These are phyloP conservation scores for Capsella rubella DNA, from an alignment of 441 rosid genomes.

Conservation along the genomic window DNA sequence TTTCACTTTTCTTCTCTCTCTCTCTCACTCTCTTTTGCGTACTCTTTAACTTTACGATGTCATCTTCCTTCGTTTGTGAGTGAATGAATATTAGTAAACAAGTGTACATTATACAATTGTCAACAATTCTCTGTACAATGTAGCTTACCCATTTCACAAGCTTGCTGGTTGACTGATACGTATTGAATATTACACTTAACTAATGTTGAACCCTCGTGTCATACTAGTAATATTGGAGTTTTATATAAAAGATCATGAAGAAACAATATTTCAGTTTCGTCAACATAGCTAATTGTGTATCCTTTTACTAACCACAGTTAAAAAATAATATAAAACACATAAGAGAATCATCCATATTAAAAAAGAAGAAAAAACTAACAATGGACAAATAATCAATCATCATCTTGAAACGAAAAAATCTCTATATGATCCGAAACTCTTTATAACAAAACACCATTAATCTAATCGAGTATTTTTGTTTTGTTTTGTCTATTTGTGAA, in stretches of 20 bases:
- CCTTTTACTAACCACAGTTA: not conserved
- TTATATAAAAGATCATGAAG: not conserved
- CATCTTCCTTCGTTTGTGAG: slow-evolving; percentile 40
- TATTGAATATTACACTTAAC: slow-evolving; percentile 8
- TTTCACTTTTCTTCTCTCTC: slow-evolving; percentile 4
- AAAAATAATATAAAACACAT: not conserved
- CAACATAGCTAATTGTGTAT: not conserved
- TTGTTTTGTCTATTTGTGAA: not conserved
- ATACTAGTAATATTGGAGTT: not conserved
- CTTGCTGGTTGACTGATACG: slow-evolving; percentile 15
- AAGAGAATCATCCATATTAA: not conserved
- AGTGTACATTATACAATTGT: slow-evolving; percentile 26
- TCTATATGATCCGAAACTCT: slow-evolving; percentile 26
- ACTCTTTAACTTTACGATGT: slow-evolving; percentile 42
- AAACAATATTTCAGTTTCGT: not conserved
- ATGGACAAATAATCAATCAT: slow-evolving; percentile 3
- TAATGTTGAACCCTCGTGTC: not conserved
- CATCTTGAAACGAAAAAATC: slow-evolving; percentile 26
- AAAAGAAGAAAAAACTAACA: slow-evolving; percentile 7
- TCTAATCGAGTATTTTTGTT: not conserved
- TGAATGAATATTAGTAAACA: slow-evolving; percentile 26
- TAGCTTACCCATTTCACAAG: slow-evolving; percentile 12
- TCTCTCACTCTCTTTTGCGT: slow-evolving; percentile 29
- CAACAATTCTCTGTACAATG: slow-evolving; percentile 33
- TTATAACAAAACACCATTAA: slow-evolving; percentile 16